A percentile compares a stretch with the other conserved stretches of the same genome.
Conservation (phyloP, 2,329 filamentous ascomycete species). For the Chaetomiaceae sp. region DNA sequence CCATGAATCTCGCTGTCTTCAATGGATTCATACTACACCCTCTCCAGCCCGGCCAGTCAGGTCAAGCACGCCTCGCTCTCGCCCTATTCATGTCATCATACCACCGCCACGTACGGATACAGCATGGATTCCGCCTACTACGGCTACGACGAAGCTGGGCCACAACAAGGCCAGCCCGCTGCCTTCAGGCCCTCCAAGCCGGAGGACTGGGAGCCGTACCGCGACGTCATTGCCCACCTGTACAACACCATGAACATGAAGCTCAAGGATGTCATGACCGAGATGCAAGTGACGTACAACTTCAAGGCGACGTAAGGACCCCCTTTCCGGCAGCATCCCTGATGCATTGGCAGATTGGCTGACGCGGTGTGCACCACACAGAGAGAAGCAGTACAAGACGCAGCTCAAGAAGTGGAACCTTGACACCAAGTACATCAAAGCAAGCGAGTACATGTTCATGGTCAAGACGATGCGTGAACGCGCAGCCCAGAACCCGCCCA, state of each 20-base stretch:
- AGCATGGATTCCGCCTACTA: no score
- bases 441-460: conserved; percentile 29
- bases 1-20: not conserved
- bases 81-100: not conserved
- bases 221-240: conserved; percentile 25
- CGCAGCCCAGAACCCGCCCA: conserved; percentile 21
- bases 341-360: not conserved
- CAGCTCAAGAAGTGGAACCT: conserved; percentile 32
- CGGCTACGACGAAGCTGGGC: conserved; percentile 7
- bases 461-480: conserved; percentile 25
- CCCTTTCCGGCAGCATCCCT: not conserved
- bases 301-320: conserved; percentile 30
- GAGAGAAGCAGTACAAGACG: conserved; percentile 30
- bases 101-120: conserved; percentile 11
- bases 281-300: conserved; percentile 27
- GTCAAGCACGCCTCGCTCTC: no score
- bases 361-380: not conserved
- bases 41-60: no score
- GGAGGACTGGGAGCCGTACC: conserved; percentile 31
- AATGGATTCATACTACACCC: not conserved
- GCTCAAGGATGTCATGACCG: conserved; percentile 33
- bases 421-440: conserved; percentile 31
- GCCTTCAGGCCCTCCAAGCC: conserved; percentile 25
- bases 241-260: conserved; percentile 30
- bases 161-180: conserved; percentile 5